Conservation (phyloP, 1,284 basidiomycete species). For the Tilletia walkeri region DNA sequence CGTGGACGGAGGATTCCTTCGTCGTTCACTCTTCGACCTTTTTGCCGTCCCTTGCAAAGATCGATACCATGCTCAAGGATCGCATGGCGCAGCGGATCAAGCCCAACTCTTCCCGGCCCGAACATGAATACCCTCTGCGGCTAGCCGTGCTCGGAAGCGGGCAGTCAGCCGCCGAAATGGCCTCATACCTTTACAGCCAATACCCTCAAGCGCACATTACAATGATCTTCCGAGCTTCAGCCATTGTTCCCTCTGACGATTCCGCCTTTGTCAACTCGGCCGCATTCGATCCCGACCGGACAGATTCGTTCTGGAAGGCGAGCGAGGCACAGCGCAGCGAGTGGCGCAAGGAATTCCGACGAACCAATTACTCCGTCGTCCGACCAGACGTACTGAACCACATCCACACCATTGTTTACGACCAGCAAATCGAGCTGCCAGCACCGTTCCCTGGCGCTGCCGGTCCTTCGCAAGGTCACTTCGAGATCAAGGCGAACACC, state of each 20-base stretch:
- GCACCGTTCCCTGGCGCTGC: slow-evolving; percentile 31
- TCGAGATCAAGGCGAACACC: slow-evolving; percentile 27
- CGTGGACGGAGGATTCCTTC: slow-evolving; percentile 23
- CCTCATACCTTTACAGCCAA: slow-evolving; percentile 46
- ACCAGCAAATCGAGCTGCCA: slow-evolving; percentile 49
- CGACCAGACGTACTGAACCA: slow-evolving; percentile 45
- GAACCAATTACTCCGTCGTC: slow-evolving; percentile 54
- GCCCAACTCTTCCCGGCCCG: background rate
- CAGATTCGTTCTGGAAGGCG: slow-evolving; percentile 50
- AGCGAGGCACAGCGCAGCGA: slow-evolving; percentile 34
- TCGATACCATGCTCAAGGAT: slow-evolving; percentile 37
- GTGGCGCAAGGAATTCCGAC: slow-evolving; percentile 50
- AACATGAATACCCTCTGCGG: slow-evolving; percentile 27
- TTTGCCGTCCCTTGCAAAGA: slow-evolving; percentile 38
- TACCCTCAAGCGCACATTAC: slow-evolving; percentile 49
- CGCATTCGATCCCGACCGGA: slow-evolving; percentile 53
- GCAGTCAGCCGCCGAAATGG: slow-evolving; percentile 51
- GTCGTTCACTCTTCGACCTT: slow-evolving; percentile 49
- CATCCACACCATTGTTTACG: slow-evolving; percentile 48
- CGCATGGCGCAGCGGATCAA: slow-evolving; percentile 13
- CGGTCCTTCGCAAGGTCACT: slow-evolving; percentile 32
- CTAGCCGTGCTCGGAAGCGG: slow-evolving; percentile 53
- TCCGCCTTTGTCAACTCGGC: slow-evolving; percentile 52
- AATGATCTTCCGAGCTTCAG: slow-evolving; percentile 51
- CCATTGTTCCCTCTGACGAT: slow-evolving; percentile 52